Evolutionary conservation across 768 basidiomycete species (phyloP).

Genomic region (Amanita pallidorosea): DNA sequence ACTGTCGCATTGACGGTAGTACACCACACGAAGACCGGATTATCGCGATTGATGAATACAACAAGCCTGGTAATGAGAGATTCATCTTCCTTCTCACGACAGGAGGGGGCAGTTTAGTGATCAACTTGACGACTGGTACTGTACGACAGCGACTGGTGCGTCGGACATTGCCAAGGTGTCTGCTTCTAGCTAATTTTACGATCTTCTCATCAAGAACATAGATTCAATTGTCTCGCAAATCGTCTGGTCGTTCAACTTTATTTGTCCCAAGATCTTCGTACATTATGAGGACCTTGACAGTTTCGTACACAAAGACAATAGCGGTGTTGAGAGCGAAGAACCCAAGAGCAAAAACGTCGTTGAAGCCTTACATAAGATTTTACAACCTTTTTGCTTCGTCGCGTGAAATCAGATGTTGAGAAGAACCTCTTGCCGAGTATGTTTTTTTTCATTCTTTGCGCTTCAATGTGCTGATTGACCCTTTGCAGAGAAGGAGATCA

Average conservation of each 20-base stretch:
- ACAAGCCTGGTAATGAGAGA: constrained; percentile 86
- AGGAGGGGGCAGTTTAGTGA: constrained; percentile 90
- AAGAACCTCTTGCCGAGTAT: too few relatives aligned
- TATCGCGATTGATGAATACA: constrained; percentile 93
- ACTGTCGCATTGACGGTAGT: too few relatives aligned
- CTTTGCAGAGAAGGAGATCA: too few relatives aligned
- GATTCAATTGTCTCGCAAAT: constrained; percentile 94
- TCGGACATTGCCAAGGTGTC: constrained; percentile 1
- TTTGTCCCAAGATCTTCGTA: constrained; percentile 93
- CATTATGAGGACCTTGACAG: constrained; percentile 85
- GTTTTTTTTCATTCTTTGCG: too few relatives aligned
- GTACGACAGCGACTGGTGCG: constrained; percentile 92
- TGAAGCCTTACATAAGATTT: too few relatives aligned
- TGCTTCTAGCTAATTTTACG: too few relatives aligned
- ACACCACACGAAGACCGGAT: too few relatives aligned
- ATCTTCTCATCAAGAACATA: constrained; percentile 77
- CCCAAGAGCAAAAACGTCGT: too few relatives aligned
- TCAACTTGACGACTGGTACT: constrained; percentile 86
- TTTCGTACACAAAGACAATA: constrained; percentile 86
- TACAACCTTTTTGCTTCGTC: too few relatives aligned
- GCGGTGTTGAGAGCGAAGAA: constrained; percentile 50
- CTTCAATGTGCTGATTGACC: too few relatives aligned
- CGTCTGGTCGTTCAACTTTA: constrained; percentile 92
- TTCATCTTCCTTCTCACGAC: constrained; percentile 96
- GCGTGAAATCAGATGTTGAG: too few relatives aligned